Base-by-base conservation (phyloP, 1,284 basidiomycete genomes). In the Sporisorium exsertum region DNA sequence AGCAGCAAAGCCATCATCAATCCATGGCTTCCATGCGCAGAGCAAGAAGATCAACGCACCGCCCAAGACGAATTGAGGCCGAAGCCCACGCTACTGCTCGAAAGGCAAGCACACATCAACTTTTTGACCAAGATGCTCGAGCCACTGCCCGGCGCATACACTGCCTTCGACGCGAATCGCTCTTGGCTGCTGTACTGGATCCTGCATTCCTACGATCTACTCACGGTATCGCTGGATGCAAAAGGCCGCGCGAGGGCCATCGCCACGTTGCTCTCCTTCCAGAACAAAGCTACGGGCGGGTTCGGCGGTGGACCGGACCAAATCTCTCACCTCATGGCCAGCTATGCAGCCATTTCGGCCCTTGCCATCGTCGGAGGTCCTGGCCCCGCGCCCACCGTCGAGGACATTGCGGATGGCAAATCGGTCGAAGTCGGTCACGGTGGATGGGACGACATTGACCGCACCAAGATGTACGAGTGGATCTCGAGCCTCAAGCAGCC, bases 231-330 rank as follows among this genome's bases (percentile, higher is more conserved):
- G 16, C 61, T 85, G 13, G 72, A 77, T 59, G 55, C 74, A 3
- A 58, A 64, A 27, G 62, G 71, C 26, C 65, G 78, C 7, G 74
- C 72, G 9, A 70, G 79, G 16, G 81, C 84, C 32, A 81, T 85
- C 29, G 60, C 77, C 0, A 86, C 85, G 18, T 64, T 86, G 13
- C 60, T 86, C 32, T 79, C 78, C 29, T 85, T 82, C 55, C 85
- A 86, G 49, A 77, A 84, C 59, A 59, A 50, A 10, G 33, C 52
- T 1, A 65, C 63, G 3, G 95, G 95, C 1, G 96, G 96, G 2
- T 98, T 98, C 84, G 91, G 91, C 10, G 96, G 95, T 37, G 95
- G 96, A 0, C 93, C 94, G 0, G 90, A 92, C 2, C 97, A 99
- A 82, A 88, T 91, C 0, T 89, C 94, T 0, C 97, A 99, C 86